These are phyloP conservation scores for Gymnopilus junonius DNA, from an alignment of 768 basidiomycete genomes.

Conservation along the genomic window DNA sequence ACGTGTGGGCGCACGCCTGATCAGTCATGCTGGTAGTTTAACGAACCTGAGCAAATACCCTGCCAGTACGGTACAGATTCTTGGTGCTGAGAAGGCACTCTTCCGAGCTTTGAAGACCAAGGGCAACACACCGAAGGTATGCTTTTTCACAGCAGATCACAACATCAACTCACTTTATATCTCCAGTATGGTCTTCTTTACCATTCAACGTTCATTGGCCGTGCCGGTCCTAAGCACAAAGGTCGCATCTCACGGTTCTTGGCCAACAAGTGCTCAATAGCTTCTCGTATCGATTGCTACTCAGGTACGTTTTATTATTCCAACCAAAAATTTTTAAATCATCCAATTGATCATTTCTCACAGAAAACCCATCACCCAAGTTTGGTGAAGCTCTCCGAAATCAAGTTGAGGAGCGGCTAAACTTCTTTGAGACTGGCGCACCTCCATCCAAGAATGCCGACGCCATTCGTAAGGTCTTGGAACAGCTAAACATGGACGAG, in stretches of 20 bases:
- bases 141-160: conserved; percentile 6
- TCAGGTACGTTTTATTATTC: conserved; percentile 52
- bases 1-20: conserved; percentile 88
- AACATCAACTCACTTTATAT: background rate
- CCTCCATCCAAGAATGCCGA: conserved; percentile 92
- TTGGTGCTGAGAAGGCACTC: conserved; percentile 97
- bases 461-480: conserved; percentile 87
- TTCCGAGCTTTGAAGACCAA: conserved; percentile 98
- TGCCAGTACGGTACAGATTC: conserved; percentile 96
- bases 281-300: conserved; percentile 95
- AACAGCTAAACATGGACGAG: conserved; percentile 73
- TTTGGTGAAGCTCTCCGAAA: conserved; percentile 93
- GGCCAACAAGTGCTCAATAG: conserved; percentile 98
- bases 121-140: conserved; percentile 95
- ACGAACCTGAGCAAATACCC: conserved; percentile 99
- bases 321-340: background rate
- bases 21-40: conserved; percentile 95
- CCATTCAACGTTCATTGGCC: conserved; percentile 96
- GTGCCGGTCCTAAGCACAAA: conserved; percentile 93
- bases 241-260: conserved; percentile 98
- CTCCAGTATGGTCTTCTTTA: conserved; percentile 94
- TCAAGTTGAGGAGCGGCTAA: conserved; percentile 95
- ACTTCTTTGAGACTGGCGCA: conserved; percentile 91
- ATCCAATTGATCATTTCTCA: conserved; percentile 7
- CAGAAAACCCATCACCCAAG: conserved; percentile 87